Evolutionary conservation across 768 basidiomycete species (phyloP), one percentile per base, ranked within the genome.

Genomic region (Hygrocybe punicea): DNA sequence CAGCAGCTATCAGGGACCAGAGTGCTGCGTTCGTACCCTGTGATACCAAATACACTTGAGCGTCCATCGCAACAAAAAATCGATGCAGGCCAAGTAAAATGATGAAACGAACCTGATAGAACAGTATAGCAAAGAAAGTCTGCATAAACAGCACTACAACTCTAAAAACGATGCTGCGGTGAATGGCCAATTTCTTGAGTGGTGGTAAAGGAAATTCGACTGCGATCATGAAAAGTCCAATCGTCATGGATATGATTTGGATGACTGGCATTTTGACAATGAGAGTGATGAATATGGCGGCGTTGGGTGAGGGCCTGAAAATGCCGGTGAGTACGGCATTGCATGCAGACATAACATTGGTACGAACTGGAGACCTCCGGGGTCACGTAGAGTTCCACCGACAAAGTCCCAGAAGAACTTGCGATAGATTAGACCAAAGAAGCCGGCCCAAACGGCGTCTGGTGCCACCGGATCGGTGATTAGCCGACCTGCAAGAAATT

Each of bases 371-470:
- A 89, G 56, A 53, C 89, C 89, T 74, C 89, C 89, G 25, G 89
- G 89, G 68, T 83, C 80, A 59, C 89, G 86, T 56, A 91, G 68
- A 56, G 80, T 86, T 47, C 89, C 93, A 58, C 84, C 86, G n/a
- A 93, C 75, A 68, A 96, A 92, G 76, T 96, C 94, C 89, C 91
- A 96, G 75, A 96, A 94, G 82, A 92, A 96, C 76, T 96, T 96
- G 72, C 92, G 89, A 75, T 84, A 93, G 63, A 87, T 76, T 13
- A 94, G 69, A 16, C 85, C 93, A 74, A 83, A 95, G 73, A 89
- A 86, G 33, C 82, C 77, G 13, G 89, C 86, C 91, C 90, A 92
- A 10, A 92, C 75, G 56, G 85, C 82, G 69, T 91, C 91, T 92
- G 53, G 59, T 29, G 29, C 29, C 29, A 4, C 37, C 35, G 50